These are phyloP conservation scores for Aspergillus fumigatiaffinis DNA, from an alignment of 2,329 filamentous ascomycete genomes.

Conservation along the genomic window DNA sequence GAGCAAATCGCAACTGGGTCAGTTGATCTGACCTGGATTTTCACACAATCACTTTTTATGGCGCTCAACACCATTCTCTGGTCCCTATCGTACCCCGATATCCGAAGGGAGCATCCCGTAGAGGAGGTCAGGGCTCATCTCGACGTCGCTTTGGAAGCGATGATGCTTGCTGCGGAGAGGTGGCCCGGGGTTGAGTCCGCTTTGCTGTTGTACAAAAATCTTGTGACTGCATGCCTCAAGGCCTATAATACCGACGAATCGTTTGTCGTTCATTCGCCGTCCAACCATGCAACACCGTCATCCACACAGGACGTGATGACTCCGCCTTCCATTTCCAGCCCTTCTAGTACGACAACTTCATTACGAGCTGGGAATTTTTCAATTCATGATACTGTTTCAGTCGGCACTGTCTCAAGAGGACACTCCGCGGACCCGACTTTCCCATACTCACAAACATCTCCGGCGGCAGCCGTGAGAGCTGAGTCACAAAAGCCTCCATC, in stretches of 20 bases:
- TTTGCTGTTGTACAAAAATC: slow-evolving; percentile 78
- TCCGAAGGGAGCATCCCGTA: slow-evolving; percentile 67
- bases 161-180: slow-evolving; percentile 74
- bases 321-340: slow-evolving; percentile 39
- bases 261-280: slow-evolving; percentile 49
- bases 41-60: slow-evolving; percentile 85
- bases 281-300: slow-evolving; percentile 38
- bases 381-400: slow-evolving; percentile 25
- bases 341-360: slow-evolving; percentile 38
- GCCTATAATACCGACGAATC: slow-evolving; percentile 67
- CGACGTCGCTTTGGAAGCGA: slow-evolving; percentile 69
- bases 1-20: slow-evolving; percentile 72
- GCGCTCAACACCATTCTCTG: slow-evolving; percentile 87
- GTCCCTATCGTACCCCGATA: slow-evolving; percentile 81
- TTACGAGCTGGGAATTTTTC: slow-evolving; percentile 26
- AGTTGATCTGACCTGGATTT: slow-evolving; percentile 90
- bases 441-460: slow-evolving; percentile 21
- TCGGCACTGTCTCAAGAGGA: slow-evolving; percentile 31
- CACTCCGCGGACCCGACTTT: slow-evolving; percentile 31
- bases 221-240: slow-evolving; percentile 80
- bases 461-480: slow-evolving; percentile 14
- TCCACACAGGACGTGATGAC: slow-evolving; percentile 38
- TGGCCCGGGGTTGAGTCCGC: slow-evolving; percentile 90
- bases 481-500: slow-evolving; percentile 19
- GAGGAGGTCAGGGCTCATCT: slow-evolving; percentile 75